Base-by-base conservation (phyloP, 768 basidiomycete genomes). In the Lentinula guzmanii region DNA sequence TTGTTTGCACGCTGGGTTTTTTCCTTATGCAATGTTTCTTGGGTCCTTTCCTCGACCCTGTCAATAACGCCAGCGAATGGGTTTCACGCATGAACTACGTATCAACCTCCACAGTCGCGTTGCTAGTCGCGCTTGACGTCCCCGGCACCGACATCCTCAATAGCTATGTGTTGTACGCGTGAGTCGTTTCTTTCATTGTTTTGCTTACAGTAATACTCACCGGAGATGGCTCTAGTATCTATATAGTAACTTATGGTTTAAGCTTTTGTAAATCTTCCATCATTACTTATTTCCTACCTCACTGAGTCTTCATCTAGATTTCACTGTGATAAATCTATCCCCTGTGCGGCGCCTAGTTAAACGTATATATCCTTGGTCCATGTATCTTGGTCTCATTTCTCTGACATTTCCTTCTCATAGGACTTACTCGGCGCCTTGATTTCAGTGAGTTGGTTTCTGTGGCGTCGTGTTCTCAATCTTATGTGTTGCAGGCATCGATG, bases 1-100 rank as follows among this genome's bases (percentile, higher is more conserved):
- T 90, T 16, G 65, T 77, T 6, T 79, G 83, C 37, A 85, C 85
- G 59, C 65, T 83, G 13, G 72, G 76, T 11, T 90, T 88, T 68
- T 88, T 90, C 68, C 62, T 80, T 31, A 67, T 82, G 3, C 89
- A 91, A 66, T 86, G 85, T 65, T 67, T 81, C 33, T 73, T 83
- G 57, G 77, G 78, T 1, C 87, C 89, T 5, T 90, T 90, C 69
- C 66, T 86, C 61, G 83, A 90, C 66, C 87, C 87, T 18, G 80
- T 86, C 61, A 83, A 83, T 70, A 91, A 91, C 70, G 86, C 87
- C 1, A 86, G 84, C 69, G 89, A 91, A 77, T 89, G 86, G 83
- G 79, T 80, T 10, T 89, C 87, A 48, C 72, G 90, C 54, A 70
- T 87, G 50, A 87, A 87, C 69, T 93, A 90, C 70, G 77, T 91